phyloP scores from a whole-genome alignment of 2,329 filamentous ascomycete species.

The Alternaria sp. region DNA sequence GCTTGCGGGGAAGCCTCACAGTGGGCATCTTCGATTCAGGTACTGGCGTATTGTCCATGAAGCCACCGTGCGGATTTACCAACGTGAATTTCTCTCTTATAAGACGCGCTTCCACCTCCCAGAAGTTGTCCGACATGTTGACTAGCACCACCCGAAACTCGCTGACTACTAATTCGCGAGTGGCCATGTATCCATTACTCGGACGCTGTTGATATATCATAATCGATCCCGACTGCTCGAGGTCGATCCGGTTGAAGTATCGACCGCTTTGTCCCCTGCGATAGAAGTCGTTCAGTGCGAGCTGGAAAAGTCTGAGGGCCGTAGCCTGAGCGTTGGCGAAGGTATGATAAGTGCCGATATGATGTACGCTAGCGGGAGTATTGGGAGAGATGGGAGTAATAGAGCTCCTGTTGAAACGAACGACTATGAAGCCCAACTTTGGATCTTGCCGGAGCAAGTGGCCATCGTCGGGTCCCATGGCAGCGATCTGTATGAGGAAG shows the following conservation, averaged over 20 bases:
- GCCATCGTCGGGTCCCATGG: not conserved
- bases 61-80: not conserved
- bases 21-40: not conserved
- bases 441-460: not conserved
- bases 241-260: not conserved
- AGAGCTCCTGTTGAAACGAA: not conserved
- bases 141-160: not conserved
- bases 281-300: not conserved
- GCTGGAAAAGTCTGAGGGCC: not conserved
- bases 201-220: not conserved
- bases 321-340: not conserved
- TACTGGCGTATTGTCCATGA: not conserved
- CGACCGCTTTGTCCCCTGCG: not conserved
- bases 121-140: not conserved
- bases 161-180: not conserved
- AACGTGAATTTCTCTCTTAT: not conserved
- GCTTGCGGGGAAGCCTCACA: not conserved
- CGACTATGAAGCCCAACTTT: not conserved
- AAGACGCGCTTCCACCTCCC: not conserved
- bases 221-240: not conserved
- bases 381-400: not conserved
- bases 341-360: slow-evolving; percentile 4
- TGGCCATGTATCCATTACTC: not conserved
- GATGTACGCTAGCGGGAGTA: not conserved
- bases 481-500: not conserved